Evolutionary conservation across 768 basidiomycete species (phyloP), one percentile per base, ranked within the genome.

Genomic region (Megacollybia marginata): DNA sequence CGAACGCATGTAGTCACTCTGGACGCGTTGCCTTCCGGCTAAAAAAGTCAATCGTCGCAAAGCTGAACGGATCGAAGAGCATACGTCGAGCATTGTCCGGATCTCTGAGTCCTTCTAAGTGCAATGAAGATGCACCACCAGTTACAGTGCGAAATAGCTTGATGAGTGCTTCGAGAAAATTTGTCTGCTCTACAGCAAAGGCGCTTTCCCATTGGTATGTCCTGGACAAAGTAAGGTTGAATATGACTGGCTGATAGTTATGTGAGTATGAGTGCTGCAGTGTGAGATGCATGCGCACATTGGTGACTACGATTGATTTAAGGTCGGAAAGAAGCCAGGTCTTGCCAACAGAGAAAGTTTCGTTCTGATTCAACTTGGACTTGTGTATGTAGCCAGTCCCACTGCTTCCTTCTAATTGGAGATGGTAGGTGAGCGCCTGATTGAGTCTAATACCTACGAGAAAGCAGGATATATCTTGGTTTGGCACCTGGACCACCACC

Each of bases 271-370:
- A 33, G 46, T 45, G 16, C 13, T 40, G 9, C 43, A 58, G 42
- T 16, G 47, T 52, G 40, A 52, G 47, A 38, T 57, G 55, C 23
- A 15, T 34, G 71, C 83, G 60, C 63, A 95, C 93, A 61, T 75
- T 77, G 33, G 78, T 52, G 44, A 95, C 85, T 55, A 94, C 85
- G 42, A 99, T 62, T 35, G 70, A 81, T 54, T 88, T 79, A 57
- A 98, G 74, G 65, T 97, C 94, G 38, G 80, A 64, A 45, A 98
- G 68, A 52, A 72, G 77, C 96, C 96, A 99, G 1, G 95, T 92
- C 72, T 99, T 99, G 6, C 96, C 96, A 44, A 98, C 91, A 8
- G 92, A 96, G 67, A 95, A 98, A 0, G 91, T 79, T 33, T 89
- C 86, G 61, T 97, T 98, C 40, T 85, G 83, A 63, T 99, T 98